Evolutionary conservation across 768 basidiomycete genomes (phyloP), one percentile per base, ranked within the genome.

Genomic region (Butyriboletus loyo): DNA sequence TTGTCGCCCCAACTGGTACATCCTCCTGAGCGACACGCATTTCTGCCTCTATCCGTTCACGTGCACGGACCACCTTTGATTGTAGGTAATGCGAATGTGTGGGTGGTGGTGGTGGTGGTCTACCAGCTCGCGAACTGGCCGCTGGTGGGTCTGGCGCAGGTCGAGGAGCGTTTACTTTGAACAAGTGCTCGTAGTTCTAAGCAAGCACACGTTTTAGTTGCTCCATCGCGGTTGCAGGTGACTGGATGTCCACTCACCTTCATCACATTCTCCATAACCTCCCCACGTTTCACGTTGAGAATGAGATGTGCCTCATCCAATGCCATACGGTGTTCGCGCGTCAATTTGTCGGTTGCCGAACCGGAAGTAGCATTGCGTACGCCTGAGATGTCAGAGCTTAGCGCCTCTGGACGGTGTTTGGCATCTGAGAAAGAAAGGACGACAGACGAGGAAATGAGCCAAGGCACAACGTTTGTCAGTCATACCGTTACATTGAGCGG

Each of bases 21-120:
- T 66, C 63, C 50, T 72, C 66, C 19, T 58, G 59, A 43, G 57
- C 58, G 31, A 67, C 54, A 55, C 68, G 70, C 62, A 68, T 53
- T 77, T 99, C 96, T 0, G 95, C 95, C 67, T 97, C 89, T 80
- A 98, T 85, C 73, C 97, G 84, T 73, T 98, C 94, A 49, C 85
- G 81, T 19, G 97, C 96, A 37, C 97, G 84, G 40, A 92, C 83
- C n/a, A 99, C 92, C 73, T 99, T 99, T 30, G 92, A 95, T 67
- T 96, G 95, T 13, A 98, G 77, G 71, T 98, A 98, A 71, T 94
- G 91, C 32, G 92, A 94, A 66, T 92, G 77, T 34, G 72, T 62
- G 21, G 77, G 77, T 25, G 69, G 73, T 22, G 72, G 73, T 22
- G 72, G 59, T 5, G 72, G 66, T 22, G 71, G 72, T 66, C 76